phyloP scores from a whole-genome alignment of 345 rosid species.

The Populus tremula region DNA sequence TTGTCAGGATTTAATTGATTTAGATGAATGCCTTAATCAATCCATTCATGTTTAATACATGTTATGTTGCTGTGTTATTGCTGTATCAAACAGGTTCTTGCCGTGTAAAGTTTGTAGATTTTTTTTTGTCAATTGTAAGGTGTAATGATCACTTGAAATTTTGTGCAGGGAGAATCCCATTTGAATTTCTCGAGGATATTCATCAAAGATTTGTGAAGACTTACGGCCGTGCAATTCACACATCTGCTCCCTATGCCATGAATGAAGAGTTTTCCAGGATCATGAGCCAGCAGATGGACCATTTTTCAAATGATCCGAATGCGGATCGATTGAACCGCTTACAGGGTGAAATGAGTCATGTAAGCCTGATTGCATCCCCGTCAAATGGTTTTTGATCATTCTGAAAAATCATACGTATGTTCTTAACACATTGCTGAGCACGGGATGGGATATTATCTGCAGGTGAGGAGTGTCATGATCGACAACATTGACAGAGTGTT shows the following conservation, averaged over 20 bases:
- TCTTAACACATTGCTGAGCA: not conserved
- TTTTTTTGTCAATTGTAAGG: too few species aligned
- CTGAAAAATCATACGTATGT: not conserved
- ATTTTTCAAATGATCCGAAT: conserved; percentile 39
- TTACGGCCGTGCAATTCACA: conserved; percentile 34
- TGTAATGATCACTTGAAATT: not conserved
- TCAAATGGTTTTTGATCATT: not conserved
- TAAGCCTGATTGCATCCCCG: not conserved
- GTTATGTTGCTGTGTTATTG: not conserved
- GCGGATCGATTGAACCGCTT: conserved; percentile 45
- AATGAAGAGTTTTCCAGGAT: conserved; percentile 54
- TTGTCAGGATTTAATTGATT: too few species aligned
- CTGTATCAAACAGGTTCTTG: too few species aligned
- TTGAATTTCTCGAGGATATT: conserved; percentile 46
- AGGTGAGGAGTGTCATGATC: conserved; percentile 50
- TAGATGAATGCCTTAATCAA: not conserved
- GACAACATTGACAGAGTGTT: conserved; percentile 49
- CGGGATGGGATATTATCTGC: not conserved
- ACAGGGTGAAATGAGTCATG: conserved; percentile 56
- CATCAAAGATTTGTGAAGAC: conserved; percentile 41
- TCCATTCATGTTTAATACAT: too few species aligned
- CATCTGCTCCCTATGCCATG: conserved; percentile 53
- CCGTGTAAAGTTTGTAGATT: too few species aligned
- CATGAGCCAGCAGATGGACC: conserved; percentile 46
- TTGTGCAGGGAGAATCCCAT: conserved; percentile 46